Evolutionary conservation across 345 rosid genomes (phyloP), one percentile per base, ranked within the genome.

Genomic region (Sapria himalayana): DNA sequence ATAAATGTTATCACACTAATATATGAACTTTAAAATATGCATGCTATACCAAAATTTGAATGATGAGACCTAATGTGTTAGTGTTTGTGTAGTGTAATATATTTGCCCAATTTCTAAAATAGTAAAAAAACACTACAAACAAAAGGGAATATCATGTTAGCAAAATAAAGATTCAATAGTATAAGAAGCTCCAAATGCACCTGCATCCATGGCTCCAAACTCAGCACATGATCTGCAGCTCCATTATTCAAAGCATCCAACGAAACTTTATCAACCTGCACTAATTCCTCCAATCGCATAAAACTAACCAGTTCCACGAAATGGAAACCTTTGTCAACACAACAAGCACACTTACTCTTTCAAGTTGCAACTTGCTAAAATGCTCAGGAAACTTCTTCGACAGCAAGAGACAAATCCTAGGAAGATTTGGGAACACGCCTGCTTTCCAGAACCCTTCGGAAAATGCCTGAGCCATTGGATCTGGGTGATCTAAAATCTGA

Each of bases 121-220:
- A 5, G 37, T 17, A 23, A 22, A n/a, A 34, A 22, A 15, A 46
- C n/a, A n/a, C n/a, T n/a, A n/a, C n/a, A n/a, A n/a, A n/a, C 15
- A 43, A 22, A 41, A 39, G 19, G 19, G 41, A 9, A 33, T 8
- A 10, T 37, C 9, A 7, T 39, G 13, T 25, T 48, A 25, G 32
- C 12, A n/a, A n/a, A 27, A 45, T 10, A 15, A 19, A 9, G 16
- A 25, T 9, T 43, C 29, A 22, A 10, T 45, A n/a, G n/a, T n/a
- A n/a, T n/a, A n/a, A n/a, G n/a, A n/a, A n/a, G n/a, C n/a, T n/a
- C n/a, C n/a, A n/a, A n/a, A n/a, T n/a, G n/a, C n/a, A 89, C 95
- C 86, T 84, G 95, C 56, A 89, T 49, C 98, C 98, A 89, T 50
- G 93, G 95, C 55, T 89, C 95, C 74, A 89, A 71, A 59, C 74